These are phyloP conservation scores for Gleditsia sinensis DNA, from an alignment of 306 rosid species.

Conservation along the genomic window DNA sequence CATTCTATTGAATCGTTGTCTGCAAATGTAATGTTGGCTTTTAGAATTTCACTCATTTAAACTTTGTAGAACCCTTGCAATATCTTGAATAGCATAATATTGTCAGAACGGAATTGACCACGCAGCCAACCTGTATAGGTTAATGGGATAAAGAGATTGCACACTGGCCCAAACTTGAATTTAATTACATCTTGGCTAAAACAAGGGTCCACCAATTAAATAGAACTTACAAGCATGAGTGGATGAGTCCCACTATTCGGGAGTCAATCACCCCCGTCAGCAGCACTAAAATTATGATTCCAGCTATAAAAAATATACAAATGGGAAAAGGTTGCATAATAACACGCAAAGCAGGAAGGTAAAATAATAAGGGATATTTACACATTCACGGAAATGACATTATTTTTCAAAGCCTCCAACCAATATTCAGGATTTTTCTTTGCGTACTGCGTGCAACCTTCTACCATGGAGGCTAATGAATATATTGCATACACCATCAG, in stretches of 20 bases:
- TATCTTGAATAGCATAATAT: no score
- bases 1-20: no score
- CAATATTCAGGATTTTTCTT: constrained; percentile 44
- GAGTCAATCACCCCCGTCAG: neutral
- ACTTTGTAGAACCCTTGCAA: no score
- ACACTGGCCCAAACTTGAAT: neutral
- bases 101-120: no score
- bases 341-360: constrained; percentile 55
- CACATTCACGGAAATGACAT: constrained; percentile 79
- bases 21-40: no score
- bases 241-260: neutral
- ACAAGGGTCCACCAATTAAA: neutral
- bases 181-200: neutral
- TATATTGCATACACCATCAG: constrained; percentile 62
- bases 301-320: constrained; percentile 62
- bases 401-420: constrained; percentile 89
- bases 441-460: constrained; percentile 50
- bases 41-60: no score
- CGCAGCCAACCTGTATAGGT: no score
- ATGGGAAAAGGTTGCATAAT: constrained; percentile 40
- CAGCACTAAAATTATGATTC: neutral
- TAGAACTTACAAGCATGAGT: neutral
- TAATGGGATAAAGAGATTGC: no score
- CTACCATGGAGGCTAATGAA: constrained; percentile 87
- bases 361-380: constrained; percentile 61